Base-by-base conservation (phyloP, 352 stramenopile species). In the Phytophthora melonis region DNA sequence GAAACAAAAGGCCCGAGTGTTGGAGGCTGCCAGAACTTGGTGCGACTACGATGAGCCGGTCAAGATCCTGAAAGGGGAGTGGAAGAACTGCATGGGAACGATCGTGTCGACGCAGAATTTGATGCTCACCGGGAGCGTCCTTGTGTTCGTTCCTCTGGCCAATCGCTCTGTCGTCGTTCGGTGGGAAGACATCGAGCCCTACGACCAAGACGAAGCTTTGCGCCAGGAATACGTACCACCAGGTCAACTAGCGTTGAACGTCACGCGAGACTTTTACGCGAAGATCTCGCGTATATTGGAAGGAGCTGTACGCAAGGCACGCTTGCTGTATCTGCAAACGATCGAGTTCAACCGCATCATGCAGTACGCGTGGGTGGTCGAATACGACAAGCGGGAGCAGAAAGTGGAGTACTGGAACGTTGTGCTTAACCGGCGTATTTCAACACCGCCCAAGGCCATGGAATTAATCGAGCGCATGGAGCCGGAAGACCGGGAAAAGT, bases 351-450 rank as follows among this genome's bases (percentile, higher is more conserved):
- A 87, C 21, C 82, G 88, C n/a, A 80, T 94, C 32, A 64, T 74
- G n/a, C 81, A 86, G 27, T 89, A 86, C 50, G 85, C 87, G 5
- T 94, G 87, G 87, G 76, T 93, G 6, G 82, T 82, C 11, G 85
- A 92, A 23, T 89, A 75, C 68, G 89, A 93, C 71, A 86, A 88
- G 50, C 61, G 52, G 4, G 73, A 81, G 54, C 54, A 90, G 45
- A 79, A 81, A 43, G 55, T 77, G 18, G 85, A 94, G 73, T 93
- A 83, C 64, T 94, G 87, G 87, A 93, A 94, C 52, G 84, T 94
- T 8, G 87, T 94, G 21, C 75, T 90, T 8, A 92, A 94, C 70
- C 81, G 74, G 52, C 76, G 84, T n/a, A 81, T 82, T 11, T 62
- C 84, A 45, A 78, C 76, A 3, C 72, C 79, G 1, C 87, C 87